phyloP scores from a whole-genome alignment of 2,329 filamentous ascomycete species.

The Fonsecaea multimorphosa region DNA sequence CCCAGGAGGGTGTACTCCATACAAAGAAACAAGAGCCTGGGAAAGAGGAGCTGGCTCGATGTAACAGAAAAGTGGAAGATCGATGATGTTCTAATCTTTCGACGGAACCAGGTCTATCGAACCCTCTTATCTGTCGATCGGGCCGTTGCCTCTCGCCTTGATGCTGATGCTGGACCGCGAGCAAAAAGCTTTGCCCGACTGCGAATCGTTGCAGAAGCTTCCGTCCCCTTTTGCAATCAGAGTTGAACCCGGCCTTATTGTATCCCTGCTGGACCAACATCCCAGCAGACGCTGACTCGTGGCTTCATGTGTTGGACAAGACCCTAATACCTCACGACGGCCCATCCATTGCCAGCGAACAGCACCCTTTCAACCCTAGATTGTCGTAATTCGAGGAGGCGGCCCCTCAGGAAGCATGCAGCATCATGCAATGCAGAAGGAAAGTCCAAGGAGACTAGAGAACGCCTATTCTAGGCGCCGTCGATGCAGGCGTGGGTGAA shows the following conservation, averaged over 20 bases:
- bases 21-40: background rate
- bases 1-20: background rate
- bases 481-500: constrained; percentile 6
- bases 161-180: constrained; percentile 1
- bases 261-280: constrained; percentile 1
- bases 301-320: background rate
- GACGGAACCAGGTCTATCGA: constrained; percentile 8
- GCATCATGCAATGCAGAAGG: constrained; percentile 18
- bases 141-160: constrained; percentile 12
- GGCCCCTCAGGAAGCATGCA: constrained; percentile 17
- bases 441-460: constrained; percentile 7
- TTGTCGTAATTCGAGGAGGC: constrained; percentile 16
- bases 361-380: background rate
- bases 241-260: background rate
- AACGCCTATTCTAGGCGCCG: constrained; percentile 8
- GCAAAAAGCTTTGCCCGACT: background rate
- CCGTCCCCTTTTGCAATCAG: constrained; percentile 6
- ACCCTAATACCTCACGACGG: background rate
- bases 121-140: constrained; percentile 15
- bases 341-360: background rate
- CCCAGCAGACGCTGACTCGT: constrained; percentile 1
- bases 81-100: constrained; percentile 1
- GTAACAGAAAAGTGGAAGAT: constrained; percentile 2
- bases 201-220: constrained; percentile 1
- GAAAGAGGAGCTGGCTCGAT: background rate